Base-by-base conservation (phyloP, 2,329 filamentous ascomycete genomes). In the Shiraia sp. region DNA sequence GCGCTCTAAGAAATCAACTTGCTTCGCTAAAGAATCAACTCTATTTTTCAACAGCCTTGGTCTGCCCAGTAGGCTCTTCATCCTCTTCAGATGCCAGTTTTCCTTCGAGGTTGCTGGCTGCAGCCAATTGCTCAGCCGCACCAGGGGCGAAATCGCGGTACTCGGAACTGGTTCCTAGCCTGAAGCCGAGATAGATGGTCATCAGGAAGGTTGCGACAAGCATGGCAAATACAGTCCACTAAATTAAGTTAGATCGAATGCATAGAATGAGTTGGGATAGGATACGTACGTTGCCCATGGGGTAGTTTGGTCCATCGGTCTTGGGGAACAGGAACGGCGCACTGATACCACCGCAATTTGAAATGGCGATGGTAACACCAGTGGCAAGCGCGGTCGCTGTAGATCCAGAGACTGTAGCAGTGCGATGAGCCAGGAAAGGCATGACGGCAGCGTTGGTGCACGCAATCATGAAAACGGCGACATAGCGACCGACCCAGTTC, bases 221-320 rank as follows among this genome's bases (percentile, higher is more conserved):
- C 53, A 57, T 57, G 2, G 30, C 46, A 24, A 57, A 57, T 3
- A 57, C 53, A 4, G 51, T 57, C 53, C 53, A 57, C 47, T 51
- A 2, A 7, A 16, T 24, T 10, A 10, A 19, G 22, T 45, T 29
- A 38, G 38, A n/a, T 29, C 10, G 7, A 16, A 10, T 12, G 10
- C 9, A 13, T 31, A 7, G 13, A 7, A 25, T 31, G 9, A 16
- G 32, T 29, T 1, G 17, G 3, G 4, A 26, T 10, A 16, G 16
- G 23, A 10, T 12, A 45, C 44, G 37, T 37, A 47, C 47, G 31
- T 57, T 57, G 16, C 53, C 53, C 51, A 54, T 53, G 1, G 51
- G 48, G 27, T 57, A 54, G 24, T 54, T 57, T 10, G 53, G 53
- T 1, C 53, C 53, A 19, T 52, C 32, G 0, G 39, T 42, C 16